Percentiles rank a stretch among this genome's conserved stretches.
phyloP scores from a whole-genome alignment of 75 land plant genomes.

The Gnetum montanum region DNA sequence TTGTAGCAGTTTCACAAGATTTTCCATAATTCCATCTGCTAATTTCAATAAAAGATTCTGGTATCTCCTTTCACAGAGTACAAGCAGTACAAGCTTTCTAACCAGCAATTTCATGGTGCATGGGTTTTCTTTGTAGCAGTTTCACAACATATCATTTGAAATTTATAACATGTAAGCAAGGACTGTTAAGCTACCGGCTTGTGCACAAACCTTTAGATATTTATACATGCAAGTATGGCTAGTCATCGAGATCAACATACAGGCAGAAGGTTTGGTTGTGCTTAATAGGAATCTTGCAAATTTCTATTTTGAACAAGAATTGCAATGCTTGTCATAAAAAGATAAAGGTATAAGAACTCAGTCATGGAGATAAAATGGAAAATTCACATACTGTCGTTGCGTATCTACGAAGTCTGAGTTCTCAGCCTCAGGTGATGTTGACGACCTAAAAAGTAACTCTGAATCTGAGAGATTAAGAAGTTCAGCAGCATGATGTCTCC shows the following conservation, averaged over 20 bases:
- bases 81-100: too few relatives aligned
- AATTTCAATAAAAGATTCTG: too few relatives aligned
- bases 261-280: background rate
- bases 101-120: too few relatives aligned
- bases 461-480: slow-evolving; percentile 38
- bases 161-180: too few relatives aligned
- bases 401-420: slow-evolving; percentile 46
- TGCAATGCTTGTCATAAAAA: background rate
- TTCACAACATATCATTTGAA: too few relatives aligned
- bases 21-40: too few relatives aligned
- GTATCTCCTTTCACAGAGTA: too few relatives aligned
- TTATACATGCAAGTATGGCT: background rate
- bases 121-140: too few relatives aligned
- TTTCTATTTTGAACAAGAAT: background rate
- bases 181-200: too few relatives aligned
- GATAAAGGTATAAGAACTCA: background rate
- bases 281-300: too few relatives aligned
- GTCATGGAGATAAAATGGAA: background rate
- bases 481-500: slow-evolving; percentile 11
- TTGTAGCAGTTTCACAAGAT: too few relatives aligned
- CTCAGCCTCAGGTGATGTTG: slow-evolving; percentile 63
- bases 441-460: slow-evolving; percentile 30
- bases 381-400: slow-evolving; percentile 30
- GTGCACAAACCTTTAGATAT: background rate
- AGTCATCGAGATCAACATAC: background rate